phyloP scores from a whole-genome alignment of 192 early-diverging fungal species.

The Mortierella claussenii region DNA sequence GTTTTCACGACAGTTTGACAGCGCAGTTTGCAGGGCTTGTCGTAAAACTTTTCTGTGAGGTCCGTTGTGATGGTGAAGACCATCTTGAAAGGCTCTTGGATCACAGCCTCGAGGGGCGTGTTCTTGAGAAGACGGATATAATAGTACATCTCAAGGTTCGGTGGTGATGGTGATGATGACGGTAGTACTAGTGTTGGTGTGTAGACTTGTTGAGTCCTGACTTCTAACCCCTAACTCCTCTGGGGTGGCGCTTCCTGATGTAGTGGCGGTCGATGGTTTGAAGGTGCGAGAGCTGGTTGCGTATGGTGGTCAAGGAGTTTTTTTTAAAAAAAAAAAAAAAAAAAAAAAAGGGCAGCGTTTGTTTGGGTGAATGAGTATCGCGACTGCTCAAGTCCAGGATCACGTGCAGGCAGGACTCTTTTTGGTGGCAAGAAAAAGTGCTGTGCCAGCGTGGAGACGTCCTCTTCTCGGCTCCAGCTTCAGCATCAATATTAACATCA shows the following conservation, averaged over 20 bases:
- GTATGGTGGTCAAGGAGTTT: no score
- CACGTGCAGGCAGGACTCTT: neutral
- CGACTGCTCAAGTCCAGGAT: neutral
- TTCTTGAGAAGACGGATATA: slow-evolving; percentile 52
- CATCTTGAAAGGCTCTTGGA: slow-evolving; percentile 54
- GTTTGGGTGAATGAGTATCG: neutral
- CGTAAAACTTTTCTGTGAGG: slow-evolving; percentile 51
- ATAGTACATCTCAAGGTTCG: slow-evolving; percentile 30
- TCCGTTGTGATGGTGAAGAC: slow-evolving; percentile 55
- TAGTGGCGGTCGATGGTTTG: neutral
- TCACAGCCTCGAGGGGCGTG: slow-evolving; percentile 52
- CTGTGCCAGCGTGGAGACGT: no score
- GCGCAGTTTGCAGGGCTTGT: slow-evolving; percentile 37
- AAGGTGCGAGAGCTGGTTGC: no score
- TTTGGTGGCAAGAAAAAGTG: no score
- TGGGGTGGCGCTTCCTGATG: no score
- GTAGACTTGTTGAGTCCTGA: no score
- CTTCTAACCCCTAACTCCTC: no score
- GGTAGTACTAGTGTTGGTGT: no score
- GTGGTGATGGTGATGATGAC: neutral
- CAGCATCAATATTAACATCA: no score
- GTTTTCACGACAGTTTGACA: slow-evolving; percentile 48
- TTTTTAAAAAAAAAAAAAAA: no score
- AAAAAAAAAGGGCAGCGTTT: neutral
- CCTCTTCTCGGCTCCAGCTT: no score